Evolutionary conservation across 441 rosid genomes (phyloP).

Genomic region (Mallotus repandus): DNA sequence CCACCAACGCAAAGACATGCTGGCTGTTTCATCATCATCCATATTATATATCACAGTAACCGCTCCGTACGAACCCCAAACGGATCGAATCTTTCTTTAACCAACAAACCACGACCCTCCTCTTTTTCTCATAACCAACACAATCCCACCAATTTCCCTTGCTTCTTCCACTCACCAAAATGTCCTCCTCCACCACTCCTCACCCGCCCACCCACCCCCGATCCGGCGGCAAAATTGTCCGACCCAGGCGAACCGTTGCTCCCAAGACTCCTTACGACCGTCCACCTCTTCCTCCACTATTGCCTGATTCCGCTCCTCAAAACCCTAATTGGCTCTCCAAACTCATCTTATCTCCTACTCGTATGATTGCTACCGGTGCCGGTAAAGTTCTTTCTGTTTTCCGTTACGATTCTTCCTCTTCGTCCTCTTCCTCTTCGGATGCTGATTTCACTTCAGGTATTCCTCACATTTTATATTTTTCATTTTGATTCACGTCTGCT

Average conservation of each 20-base stretch:
- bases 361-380: slow-evolving; percentile 71
- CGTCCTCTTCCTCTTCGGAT: slow-evolving; percentile 42
- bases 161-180: slow-evolving; percentile 18
- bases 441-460: slow-evolving; percentile 50
- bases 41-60: too few species aligned
- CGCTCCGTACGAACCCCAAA: too few species aligned
- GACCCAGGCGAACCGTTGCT: slow-evolving; percentile 40
- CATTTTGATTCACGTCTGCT: neutral
- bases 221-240: slow-evolving; percentile 66
- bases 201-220: slow-evolving; percentile 32
- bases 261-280: slow-evolving; percentile 65
- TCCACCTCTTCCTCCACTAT: slow-evolving; percentile 33
- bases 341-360: slow-evolving; percentile 71
- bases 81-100: too few species aligned
- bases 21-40: too few species aligned
- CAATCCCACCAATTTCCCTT: neutral
- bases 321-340: slow-evolving; percentile 93
- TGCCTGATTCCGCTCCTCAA: slow-evolving; percentile 31
- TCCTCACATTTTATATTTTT: neutral
- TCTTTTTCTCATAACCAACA: neutral
- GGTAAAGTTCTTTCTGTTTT: slow-evolving; percentile 70
- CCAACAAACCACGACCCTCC: neutral
- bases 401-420: slow-evolving; percentile 48
- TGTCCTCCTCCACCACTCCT: slow-evolving; percentile 43
- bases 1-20: too few species aligned